Base-by-base conservation (phyloP, 768 basidiomycete species). In the Xanthoconium stramineum region DNA sequence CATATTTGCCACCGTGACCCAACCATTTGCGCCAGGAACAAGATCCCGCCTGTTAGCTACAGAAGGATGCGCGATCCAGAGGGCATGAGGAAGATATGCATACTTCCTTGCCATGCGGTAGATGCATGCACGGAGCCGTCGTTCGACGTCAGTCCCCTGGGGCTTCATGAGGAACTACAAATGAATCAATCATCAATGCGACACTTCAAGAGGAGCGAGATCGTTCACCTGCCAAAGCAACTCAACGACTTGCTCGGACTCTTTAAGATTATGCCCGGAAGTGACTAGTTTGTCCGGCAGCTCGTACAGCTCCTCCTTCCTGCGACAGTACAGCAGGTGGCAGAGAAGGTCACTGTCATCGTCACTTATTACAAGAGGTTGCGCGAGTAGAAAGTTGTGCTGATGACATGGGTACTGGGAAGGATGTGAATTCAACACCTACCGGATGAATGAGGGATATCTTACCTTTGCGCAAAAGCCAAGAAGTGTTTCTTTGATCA, bases 21-120 rank as follows among this genome's bases (percentile, higher is more conserved):
- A 51, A 32, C 64, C 66, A 24, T 61, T 59, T n/a, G 58, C 65
- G 5, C 71, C 69, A 7, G 28, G 3, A 19, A 19, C 50, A 19
- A 61, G 30, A 24, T 2, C 0, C 1, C 7, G 47, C 35, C 12
- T 29, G 15, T 42, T 29, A 3, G 48, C 47, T 24, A 56, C 44
- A 15, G 47, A 55, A 13, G 44, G 10, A 29, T 6, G 29, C 42
- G 11, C 30, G 19, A 68, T 69, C 19, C 12, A 48, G n/a, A 68
- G n/a, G n/a, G 2, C 54, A 45, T 2, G 35, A 13, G 66, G 70
- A 13, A 70, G 49, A 44, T 69, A 57, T 17, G 57, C 60, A 5
- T 57, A 70, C 39, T 70, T 70, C 45, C 68, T 68, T 30, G 70
- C 57, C 60, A 72, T 57, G 35, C 70, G 68, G 15, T 69, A 65